These are phyloP conservation scores for Arachnomyces sp. DNA, from an alignment of 2,329 filamentous ascomycete species.

Conservation along the genomic window DNA sequence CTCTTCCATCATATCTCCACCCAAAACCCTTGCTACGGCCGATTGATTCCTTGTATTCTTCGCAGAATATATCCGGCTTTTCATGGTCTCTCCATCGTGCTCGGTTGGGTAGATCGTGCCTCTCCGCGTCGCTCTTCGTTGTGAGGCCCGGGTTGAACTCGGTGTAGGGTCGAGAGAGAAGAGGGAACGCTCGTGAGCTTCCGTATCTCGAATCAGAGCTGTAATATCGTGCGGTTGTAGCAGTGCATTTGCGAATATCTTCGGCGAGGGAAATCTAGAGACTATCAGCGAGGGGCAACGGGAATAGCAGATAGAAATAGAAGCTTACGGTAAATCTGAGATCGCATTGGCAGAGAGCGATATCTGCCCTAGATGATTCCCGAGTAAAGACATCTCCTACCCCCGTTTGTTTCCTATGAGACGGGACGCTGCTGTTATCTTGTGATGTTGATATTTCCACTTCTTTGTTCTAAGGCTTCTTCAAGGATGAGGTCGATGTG, in stretches of 20 bases:
- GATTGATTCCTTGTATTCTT: conserved; percentile 61
- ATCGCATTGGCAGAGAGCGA: conserved; percentile 68
- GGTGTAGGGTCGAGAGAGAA: conserved; percentile 78
- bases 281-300: background rate
- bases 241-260: conserved; percentile 90
- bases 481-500: too few relatives aligned
- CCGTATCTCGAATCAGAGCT: conserved; percentile 86
- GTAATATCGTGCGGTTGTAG: conserved; percentile 88
- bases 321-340: conserved; percentile 61
- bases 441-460: too few relatives aligned
- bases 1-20: conserved; percentile 75
- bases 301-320: conserved; percentile 8
- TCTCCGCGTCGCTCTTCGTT: conserved; percentile 38
- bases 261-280: conserved; percentile 74
- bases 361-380: conserved; percentile 69
- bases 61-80: conserved; percentile 40
- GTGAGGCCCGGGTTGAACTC: conserved; percentile 41
- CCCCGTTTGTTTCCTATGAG: too few relatives aligned
- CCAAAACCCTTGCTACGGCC: conserved; percentile 82
- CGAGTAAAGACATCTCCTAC: conserved; percentile 58
- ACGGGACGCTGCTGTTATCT: too few relatives aligned
- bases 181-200: conserved; percentile 85
- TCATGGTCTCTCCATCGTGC: conserved; percentile 33
- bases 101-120: conserved; percentile 43
- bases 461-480: too few relatives aligned